Evolutionary conservation across 2,329 filamentous ascomycete genomes (phyloP).

Genomic region (Harringtonia aguacate): DNA sequence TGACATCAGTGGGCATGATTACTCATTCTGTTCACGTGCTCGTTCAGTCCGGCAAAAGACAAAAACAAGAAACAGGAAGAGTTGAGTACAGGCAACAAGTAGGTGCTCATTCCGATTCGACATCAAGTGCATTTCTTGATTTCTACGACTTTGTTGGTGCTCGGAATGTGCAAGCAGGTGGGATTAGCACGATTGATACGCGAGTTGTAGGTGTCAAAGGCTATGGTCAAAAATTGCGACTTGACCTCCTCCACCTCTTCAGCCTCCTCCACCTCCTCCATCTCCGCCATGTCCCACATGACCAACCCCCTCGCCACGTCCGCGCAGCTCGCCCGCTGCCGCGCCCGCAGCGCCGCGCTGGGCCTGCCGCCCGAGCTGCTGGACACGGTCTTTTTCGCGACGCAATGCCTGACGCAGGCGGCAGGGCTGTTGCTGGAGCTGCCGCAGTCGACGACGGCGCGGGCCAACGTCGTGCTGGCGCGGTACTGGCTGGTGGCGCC

Average conservation of each 20-base stretch:
- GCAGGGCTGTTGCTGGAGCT: slow-evolving; percentile 73
- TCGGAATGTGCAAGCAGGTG: too few species aligned
- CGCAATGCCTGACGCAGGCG: slow-evolving; percentile 64
- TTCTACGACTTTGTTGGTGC: too few species aligned
- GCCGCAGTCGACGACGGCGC: slow-evolving; percentile 75
- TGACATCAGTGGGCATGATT: too few species aligned
- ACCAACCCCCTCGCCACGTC: slow-evolving; percentile 62
- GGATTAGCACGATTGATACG: too few species aligned
- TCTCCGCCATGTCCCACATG: slow-evolving; percentile 43
- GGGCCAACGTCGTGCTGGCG: slow-evolving; percentile 71
- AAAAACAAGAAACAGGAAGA: too few species aligned
- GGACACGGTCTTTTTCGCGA: slow-evolving; percentile 59
- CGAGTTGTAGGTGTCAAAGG: too few species aligned
- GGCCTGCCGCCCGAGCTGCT: slow-evolving; percentile 57
- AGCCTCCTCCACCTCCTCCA: neutral
- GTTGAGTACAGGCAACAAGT: too few species aligned
- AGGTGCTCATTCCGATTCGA: too few species aligned
- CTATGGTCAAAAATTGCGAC: too few species aligned
- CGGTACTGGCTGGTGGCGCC: slow-evolving; percentile 63
- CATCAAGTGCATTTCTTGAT: too few species aligned
- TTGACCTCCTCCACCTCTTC: neutral
- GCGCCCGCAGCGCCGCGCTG: slow-evolving; percentile 41
- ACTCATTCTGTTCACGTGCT: too few species aligned
- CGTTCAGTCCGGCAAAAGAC: too few species aligned
- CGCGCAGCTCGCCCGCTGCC: slow-evolving; percentile 53